Base-by-base conservation (phyloP, 306 rosid genomes). In the Vigna mungo region DNA sequence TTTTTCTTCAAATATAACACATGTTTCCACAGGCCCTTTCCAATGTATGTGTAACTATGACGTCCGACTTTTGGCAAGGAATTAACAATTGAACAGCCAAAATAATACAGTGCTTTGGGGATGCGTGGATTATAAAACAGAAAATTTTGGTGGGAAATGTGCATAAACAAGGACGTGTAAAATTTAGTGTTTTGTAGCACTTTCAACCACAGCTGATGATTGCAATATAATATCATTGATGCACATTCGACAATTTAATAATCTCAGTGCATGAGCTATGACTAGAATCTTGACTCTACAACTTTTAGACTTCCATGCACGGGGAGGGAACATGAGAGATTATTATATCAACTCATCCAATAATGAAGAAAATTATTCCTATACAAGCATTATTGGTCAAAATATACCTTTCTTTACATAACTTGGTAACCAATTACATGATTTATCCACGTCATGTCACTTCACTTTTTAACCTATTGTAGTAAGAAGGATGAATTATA, bases 91-190 rank as follows among this genome's bases (percentile, higher is more conserved):
- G 3, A 25, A 25, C 27, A 25, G 27, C 27, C 27, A 25, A 25
- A 25, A 75, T 61, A 75, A 75, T 62, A 52, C 71, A 44, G 60
- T 47, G 47, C 47, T 60, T 20, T 74, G n/a, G 51, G 65, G 69
- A 12, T n/a, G 69, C 44, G 18, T 64, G 68, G 51, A 82, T 7
- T 67, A 36, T 43, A 71, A 70, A 53, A 68, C 53, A 63, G 78
- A 78, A 83, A 77, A 77, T 72, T 77, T 52, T 84, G 70, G 81
- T 46, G 76, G 71, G 47, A 68, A 32, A 75, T 47, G 67, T 62
- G 54, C 37, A n/a, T 2, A 60, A 77, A 77, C 49, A 77, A 43
- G 36, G 70, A 71, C 71, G 56, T 32, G 23, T 7, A 46, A 62
- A 71, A 17, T 78, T 54, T 78, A 72, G 37, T 51, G 55, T 67